Evolutionary conservation across 1,139 yeast genomes (phyloP).

Genomic region (Blastobotrys aristatus): DNA sequence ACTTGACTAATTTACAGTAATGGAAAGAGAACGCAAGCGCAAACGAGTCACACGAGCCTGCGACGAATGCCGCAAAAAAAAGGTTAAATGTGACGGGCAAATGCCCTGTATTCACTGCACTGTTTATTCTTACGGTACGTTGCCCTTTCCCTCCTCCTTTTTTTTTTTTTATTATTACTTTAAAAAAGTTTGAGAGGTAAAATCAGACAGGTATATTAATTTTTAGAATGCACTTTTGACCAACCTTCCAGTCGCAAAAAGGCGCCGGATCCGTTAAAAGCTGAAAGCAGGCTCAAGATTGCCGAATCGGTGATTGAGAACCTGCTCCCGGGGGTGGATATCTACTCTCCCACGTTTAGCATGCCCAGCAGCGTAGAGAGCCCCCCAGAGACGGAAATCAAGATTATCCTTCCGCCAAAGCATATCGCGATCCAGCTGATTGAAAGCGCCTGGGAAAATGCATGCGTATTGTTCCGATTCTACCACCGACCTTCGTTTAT

Average conservation of each 20-base stretch:
- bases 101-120: conserved; percentile 88
- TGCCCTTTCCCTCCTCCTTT: too few species aligned
- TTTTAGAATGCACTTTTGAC: conserved; percentile 57
- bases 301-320: conserved; percentile 40
- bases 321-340: conserved; percentile 50
- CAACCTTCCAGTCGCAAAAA: conserved; percentile 66
- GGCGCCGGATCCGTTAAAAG: conserved; percentile 35
- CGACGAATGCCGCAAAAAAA: conserved; percentile 66
- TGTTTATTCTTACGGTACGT: conserved; percentile 73
- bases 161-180: neutral
- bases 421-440: conserved; percentile 67
- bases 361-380: conserved; percentile 18
- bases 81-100: conserved; percentile 84
- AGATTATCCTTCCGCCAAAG: conserved; percentile 69
- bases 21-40: conserved; percentile 41
- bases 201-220: conserved; percentile 6
- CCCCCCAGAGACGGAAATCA: conserved; percentile 35
- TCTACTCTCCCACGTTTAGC: conserved; percentile 46
- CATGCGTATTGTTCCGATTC: conserved; percentile 78
- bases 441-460: conserved; percentile 76
- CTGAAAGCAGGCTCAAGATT: conserved; percentile 35
- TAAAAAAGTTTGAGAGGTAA: too few species aligned
- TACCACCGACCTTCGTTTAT: conserved; percentile 78
- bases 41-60: conserved; percentile 82
- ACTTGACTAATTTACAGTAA: too few species aligned